phyloP scores from a whole-genome alignment of 1,284 basidiomycete genomes.

The Pyrrhoderma lamaoense region DNA sequence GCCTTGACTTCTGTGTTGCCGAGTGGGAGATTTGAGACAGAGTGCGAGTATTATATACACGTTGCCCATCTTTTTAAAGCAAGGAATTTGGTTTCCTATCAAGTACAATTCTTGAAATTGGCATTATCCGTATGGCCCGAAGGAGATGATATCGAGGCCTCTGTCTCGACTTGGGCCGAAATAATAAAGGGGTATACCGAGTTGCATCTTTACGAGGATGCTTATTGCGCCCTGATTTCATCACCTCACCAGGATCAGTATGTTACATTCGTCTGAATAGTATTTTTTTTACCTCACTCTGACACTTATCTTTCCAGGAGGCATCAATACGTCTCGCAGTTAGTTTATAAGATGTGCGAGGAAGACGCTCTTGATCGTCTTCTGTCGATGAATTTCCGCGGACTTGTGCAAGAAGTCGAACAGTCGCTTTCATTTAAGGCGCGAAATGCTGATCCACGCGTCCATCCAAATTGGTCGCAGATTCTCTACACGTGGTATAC shows the following conservation, averaged over 20 bases:
- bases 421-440: conserved; percentile 89
- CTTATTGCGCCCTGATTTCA: conserved; percentile 71
- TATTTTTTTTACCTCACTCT: conserved; percentile 2
- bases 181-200: conserved; percentile 75
- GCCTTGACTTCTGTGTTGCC: conserved; percentile 61
- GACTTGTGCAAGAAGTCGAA: conserved; percentile 84
- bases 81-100: conserved; percentile 47
- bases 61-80: conserved; percentile 67
- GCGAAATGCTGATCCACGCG: conserved; percentile 85
- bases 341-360: conserved; percentile 93
- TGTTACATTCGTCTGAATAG: conserved; percentile 30
- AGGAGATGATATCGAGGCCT: conserved; percentile 49
- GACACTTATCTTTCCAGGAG: conserved; percentile 42
- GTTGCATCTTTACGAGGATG: conserved; percentile 73
- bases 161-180: conserved; percentile 46
- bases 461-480: conserved; percentile 81
- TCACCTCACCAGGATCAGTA: conserved; percentile 72
- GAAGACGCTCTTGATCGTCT: conserved; percentile 74
- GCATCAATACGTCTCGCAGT: conserved; percentile 69
- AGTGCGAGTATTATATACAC: conserved; percentile 74
- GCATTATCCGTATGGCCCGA: conserved; percentile 63
- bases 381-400: conserved; percentile 81
- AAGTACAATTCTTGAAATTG: conserved; percentile 68
- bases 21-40: conserved; percentile 46
- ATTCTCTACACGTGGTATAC: conserved; percentile 96